These are phyloP conservation scores for Zygoascus tannicola DNA, from an alignment of 805 yeast species.

Conservation along the genomic window DNA sequence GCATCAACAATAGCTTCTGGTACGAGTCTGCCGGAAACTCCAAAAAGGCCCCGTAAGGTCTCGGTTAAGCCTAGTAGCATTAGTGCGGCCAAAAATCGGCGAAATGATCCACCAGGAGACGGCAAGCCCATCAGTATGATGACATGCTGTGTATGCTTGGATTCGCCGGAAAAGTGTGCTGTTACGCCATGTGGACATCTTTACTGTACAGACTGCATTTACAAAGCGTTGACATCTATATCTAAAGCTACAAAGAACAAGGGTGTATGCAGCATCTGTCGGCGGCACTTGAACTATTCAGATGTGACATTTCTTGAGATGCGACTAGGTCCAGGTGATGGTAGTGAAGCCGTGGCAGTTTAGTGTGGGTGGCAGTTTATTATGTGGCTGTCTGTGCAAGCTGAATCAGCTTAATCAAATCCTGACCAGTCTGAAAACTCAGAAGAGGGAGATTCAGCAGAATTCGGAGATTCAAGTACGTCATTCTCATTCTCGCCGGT, in stretches of 20 bases:
- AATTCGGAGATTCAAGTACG: too few relatives aligned
- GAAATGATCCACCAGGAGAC: neutral
- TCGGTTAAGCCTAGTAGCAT: too few relatives aligned
- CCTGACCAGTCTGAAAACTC: constrained; percentile 2
- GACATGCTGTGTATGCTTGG: constrained; percentile 30
- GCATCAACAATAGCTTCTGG: too few relatives aligned
- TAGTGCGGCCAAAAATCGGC: neutral
- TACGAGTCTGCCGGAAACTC: too few relatives aligned
- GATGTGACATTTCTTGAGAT: constrained; percentile 22
- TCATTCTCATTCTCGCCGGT: constrained; percentile 1
- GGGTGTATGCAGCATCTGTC: constrained; percentile 31
- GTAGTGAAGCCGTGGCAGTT: too few relatives aligned
- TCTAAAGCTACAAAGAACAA: constrained; percentile 17
- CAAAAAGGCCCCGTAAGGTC: too few relatives aligned
- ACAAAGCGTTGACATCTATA: constrained; percentile 24
- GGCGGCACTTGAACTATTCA: constrained; percentile 23
- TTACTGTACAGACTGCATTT: constrained; percentile 30
- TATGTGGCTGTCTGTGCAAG: too few relatives aligned
- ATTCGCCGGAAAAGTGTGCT: constrained; percentile 23
- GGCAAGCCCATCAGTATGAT: constrained; percentile 12
- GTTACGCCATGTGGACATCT: constrained; percentile 32
- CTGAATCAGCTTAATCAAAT: neutral
- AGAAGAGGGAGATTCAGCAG: neutral
- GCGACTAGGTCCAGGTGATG: too few relatives aligned
- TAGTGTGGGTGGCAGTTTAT: too few relatives aligned